Evolutionary conservation across 2,329 filamentous ascomycete species (phyloP), one percentile per base, ranked within the genome.

Genomic region (Ophiostoma montium): DNA sequence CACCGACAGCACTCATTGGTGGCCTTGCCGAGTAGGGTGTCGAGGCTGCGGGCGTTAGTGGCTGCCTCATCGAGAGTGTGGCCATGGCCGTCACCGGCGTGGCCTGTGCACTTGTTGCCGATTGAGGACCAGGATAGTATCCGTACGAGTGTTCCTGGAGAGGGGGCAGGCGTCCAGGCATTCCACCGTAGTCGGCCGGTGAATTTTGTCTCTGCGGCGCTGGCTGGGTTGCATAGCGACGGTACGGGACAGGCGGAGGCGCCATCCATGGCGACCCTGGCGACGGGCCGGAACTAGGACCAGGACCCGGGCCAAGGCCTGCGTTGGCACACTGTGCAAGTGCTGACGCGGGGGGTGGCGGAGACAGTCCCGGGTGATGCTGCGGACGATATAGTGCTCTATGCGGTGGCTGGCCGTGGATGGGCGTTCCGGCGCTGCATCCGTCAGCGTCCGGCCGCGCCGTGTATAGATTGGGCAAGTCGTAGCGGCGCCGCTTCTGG

Each of bases 401-500:
- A 12, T 44, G 21, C 1, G 31, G 16, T 1, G 13, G 18, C 13
- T 46, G 35, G 7, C 13, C 8, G 13, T 19, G 31, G 11, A 42
- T 44, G 15, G 38, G 30, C 8, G 31, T 36, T 21, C 36, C 32
- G 2, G 31, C 36, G 12, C 18, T 31, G 6, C 35, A n/a, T 12
- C 27, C 42, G 12, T 41, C 35, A 5, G 33, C n/a, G 2, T 49
- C 19, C 8, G 48, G 38, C 11, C 18, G 45, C 11, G 51, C 21
- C 13, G 48, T 35, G 19, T 21, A 47, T 0, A 46, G 23, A 8
- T 38, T 33, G 12, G 49, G 38, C 2, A 27, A 68, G 54, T 75
- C 75, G 57, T 75, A 75, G 35, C 81, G 75, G 19, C 82, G 75
- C 50, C 80, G 74, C 59, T 85, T 84, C 27, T 66, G 62, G 48